These are phyloP conservation scores for Paramecium tetraurelia DNA, from an alignment of 73 alveolate species.

Conservation along the genomic window DNA sequence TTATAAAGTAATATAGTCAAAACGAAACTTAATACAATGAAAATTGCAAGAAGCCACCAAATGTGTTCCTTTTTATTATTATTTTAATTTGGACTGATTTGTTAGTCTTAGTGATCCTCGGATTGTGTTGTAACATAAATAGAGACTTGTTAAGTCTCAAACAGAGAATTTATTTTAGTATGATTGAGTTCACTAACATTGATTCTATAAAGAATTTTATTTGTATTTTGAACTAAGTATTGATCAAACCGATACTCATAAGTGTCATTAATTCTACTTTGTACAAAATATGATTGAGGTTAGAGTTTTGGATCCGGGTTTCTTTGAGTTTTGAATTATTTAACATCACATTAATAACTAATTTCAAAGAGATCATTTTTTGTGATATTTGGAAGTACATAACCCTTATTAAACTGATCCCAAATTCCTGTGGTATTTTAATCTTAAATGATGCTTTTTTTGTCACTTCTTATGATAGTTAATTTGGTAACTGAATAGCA, in stretches of 20 bases:
- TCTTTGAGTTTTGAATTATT: slow-evolving; percentile 42
- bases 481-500: neutral
- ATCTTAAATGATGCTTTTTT: slow-evolving; percentile 6
- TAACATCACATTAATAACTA: slow-evolving; percentile 64
- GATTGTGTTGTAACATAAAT: neutral
- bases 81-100: neutral
- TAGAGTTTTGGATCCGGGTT: slow-evolving; percentile 69
- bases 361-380: slow-evolving; percentile 50
- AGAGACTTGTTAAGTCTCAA: neutral
- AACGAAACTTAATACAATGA: neutral
- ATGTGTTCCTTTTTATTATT: neutral
- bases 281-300: slow-evolving; percentile 71
- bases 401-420: neutral
- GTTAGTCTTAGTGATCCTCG: neutral
- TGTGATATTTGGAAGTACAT: neutral
- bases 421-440: slow-evolving; percentile 46
- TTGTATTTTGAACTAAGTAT: neutral
- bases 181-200: neutral
- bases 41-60: neutral
- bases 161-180: neutral
- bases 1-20: neutral
- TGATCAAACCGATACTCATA: neutral
- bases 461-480: slow-evolving; percentile 7
- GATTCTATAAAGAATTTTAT: neutral
- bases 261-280: slow-evolving; percentile 50